Conservation (phyloP, 2,329 filamentous ascomycete genomes). For the Calcarisporium arbuscula region DNA sequence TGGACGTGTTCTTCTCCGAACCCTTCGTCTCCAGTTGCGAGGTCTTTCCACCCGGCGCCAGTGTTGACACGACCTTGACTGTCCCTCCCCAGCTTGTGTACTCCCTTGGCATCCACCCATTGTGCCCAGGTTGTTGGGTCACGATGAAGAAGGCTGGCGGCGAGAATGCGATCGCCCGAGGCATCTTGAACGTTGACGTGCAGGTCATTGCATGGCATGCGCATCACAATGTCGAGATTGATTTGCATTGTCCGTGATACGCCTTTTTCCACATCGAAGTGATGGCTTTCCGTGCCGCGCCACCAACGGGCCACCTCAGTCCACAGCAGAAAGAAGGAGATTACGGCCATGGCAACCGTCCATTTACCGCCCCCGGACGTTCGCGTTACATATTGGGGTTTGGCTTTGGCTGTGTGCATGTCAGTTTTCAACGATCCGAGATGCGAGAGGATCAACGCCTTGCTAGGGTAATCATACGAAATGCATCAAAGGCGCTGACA, state of each 20-base stretch:
- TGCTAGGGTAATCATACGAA: constrained; percentile 58
- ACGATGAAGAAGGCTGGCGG: constrained; percentile 63
- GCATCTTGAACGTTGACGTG: constrained; percentile 97
- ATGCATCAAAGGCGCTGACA: constrained; percentile 90
- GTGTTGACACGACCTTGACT: constrained; percentile 47
- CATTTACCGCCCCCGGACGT: constrained; percentile 87
- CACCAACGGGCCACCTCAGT: constrained; percentile 80
- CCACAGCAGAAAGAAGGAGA: constrained; percentile 70
- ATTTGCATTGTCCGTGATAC: constrained; percentile 83
- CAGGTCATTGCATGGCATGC: constrained; percentile 82
- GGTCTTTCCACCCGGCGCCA: constrained; percentile 48
- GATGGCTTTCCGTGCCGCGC: constrained; percentile 75
- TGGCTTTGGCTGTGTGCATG: constrained; percentile 72
- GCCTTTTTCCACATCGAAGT: constrained; percentile 90
- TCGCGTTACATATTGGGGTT: constrained; percentile 81
- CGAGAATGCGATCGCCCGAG: constrained; percentile 83
- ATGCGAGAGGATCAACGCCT: not conserved
- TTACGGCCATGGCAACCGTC: constrained; percentile 73
- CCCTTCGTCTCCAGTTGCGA: constrained; percentile 52
- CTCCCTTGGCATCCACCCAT: constrained; percentile 68
- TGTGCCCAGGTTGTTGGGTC: constrained; percentile 76
- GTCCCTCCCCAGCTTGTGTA: constrained; percentile 55
- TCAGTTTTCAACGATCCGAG: constrained; percentile 7
- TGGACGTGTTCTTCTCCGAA: constrained; percentile 80
- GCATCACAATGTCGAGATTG: constrained; percentile 89